Conservation (phyloP, 768 basidiomycete genomes). For the Suillus occidentalis region DNA sequence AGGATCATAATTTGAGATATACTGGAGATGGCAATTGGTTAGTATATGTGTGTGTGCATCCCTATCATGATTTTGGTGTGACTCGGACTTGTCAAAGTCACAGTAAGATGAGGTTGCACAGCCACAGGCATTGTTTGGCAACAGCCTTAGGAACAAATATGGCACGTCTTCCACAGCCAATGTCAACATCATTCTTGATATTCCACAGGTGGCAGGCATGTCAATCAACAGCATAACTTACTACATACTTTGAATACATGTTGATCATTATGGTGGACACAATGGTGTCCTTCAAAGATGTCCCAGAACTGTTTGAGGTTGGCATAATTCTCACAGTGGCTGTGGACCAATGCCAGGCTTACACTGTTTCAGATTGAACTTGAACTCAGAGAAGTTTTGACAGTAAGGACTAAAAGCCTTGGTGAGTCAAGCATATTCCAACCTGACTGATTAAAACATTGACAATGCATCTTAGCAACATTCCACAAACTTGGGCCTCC, state of each 20-base stretch:
- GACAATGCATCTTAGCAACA: slow-evolving; percentile 56
- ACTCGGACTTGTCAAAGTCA: not conserved
- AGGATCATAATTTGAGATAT: too few species aligned
- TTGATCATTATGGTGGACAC: slow-evolving; percentile 50
- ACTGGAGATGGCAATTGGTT: too few species aligned
- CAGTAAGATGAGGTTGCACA: not conserved
- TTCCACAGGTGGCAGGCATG: not conserved
- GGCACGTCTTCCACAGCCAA: not conserved
- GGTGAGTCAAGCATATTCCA: slow-evolving; percentile 49
- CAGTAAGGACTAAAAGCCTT: slow-evolving; percentile 88
- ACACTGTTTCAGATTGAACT: slow-evolving; percentile 66
- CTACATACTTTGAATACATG: slow-evolving; percentile 7
- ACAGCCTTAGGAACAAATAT: slow-evolving; percentile 22
- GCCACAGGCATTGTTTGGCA: slow-evolving; percentile 27
- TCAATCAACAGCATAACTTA: not conserved
- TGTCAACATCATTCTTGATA: not conserved
- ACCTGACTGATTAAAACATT: not conserved
- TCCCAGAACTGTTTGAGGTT: slow-evolving; percentile 97
- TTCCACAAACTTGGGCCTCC: slow-evolving; percentile 98
- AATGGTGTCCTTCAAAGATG: slow-evolving; percentile 77
- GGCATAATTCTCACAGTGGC: slow-evolving; percentile 14
- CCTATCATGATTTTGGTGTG: not conserved
- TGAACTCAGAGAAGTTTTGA: slow-evolving; percentile 86
- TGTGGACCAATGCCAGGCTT: not conserved
- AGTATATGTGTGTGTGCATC: too few species aligned